Evolutionary conservation across 805 yeast species (phyloP), one percentile per base, ranked within the genome.

Genomic region (Wickerhamiella parazyma): DNA sequence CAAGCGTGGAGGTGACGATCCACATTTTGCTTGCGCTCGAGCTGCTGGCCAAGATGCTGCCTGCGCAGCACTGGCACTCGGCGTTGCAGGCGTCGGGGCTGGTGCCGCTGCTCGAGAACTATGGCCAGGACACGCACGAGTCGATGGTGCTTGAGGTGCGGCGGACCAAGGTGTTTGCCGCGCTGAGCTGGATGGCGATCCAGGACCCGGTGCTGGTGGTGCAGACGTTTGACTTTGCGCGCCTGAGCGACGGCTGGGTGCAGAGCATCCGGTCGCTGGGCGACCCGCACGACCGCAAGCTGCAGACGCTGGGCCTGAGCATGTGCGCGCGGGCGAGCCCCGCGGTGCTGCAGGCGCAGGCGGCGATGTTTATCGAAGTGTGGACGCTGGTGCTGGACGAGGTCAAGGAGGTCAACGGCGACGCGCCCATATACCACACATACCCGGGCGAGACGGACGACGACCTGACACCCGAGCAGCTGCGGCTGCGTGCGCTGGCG

Each of bases 221-320:
- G 12, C 36, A 47, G 11, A 19, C 48, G 6, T 41, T 42, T 17
- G 28, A 42, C 14, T 33, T 41, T 9, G 17, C 33, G 21, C 11
- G 10, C 16, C 28, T 33, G 14, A 45, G 34, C 10, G 31, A 41
- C 21, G 41, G 37, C 22, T 64, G 67, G 68, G 33, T 60, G 11
- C 50, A 49, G 11, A 49, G 49, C 65, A 60, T 66, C 33, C 63
- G 67, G 20, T 73, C 73, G 47, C 71, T 82, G 45, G 81, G 80
- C 34, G 85, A 78, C 53, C 87, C 94, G 1, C 69, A 83, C 47
- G 74, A 76, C 51, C 75, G 80, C 48, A 89, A 89, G 59, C 63
- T 79, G 42, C 75, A 72, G 50, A 62, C 77, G 3, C 58, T 83
- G 46, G 91, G 83, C 0, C 57, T 81, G 7, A 63, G 79, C 3